Evolutionary conservation across 73 alveolate species (phyloP).

Genomic region (Blepharisma stoltei): DNA sequence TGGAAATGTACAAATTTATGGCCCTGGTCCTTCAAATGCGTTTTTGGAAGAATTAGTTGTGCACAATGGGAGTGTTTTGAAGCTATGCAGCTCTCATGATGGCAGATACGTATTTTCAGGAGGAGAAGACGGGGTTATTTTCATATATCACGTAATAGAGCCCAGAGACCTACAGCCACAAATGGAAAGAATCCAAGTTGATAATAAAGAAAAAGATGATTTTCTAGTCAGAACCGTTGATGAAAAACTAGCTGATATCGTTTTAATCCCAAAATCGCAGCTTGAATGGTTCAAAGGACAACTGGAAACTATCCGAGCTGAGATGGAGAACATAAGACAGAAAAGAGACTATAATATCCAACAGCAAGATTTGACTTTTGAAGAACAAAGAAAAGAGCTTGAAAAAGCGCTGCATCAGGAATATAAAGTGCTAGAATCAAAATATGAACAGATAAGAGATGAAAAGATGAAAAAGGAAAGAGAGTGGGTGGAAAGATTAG

Average conservation of each 20-base stretch:
- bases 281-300: conserved; percentile 66
- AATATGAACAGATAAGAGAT: conserved; percentile 65
- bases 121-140: conserved; percentile 83
- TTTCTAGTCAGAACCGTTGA: conserved; percentile 64
- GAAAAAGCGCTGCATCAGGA: conserved; percentile 60
- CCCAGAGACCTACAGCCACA: conserved; percentile 40
- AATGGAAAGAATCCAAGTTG: conserved; percentile 39
- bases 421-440: conserved; percentile 55
- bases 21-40: conserved; percentile 39
- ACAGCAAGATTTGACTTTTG: conserved; percentile 51
- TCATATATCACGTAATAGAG: conserved; percentile 65
- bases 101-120: conserved; percentile 74
- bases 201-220: conserved; percentile 39
- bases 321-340: conserved; percentile 58
- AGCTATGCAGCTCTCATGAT: conserved; percentile 75
- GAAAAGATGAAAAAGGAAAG: conserved; percentile 64
- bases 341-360: conserved; percentile 62
- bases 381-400: conserved; percentile 47
- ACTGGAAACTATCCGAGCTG: conserved; percentile 59
- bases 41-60: conserved; percentile 59
- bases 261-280: conserved; percentile 66
- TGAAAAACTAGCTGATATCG: conserved; percentile 81
- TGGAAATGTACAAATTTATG: conserved; percentile 55
- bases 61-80: conserved; percentile 75
- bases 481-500: conserved; percentile 65